Evolutionary conservation across 2,329 filamentous ascomycete species (phyloP).

Genomic region (Cercospora sp.): DNA sequence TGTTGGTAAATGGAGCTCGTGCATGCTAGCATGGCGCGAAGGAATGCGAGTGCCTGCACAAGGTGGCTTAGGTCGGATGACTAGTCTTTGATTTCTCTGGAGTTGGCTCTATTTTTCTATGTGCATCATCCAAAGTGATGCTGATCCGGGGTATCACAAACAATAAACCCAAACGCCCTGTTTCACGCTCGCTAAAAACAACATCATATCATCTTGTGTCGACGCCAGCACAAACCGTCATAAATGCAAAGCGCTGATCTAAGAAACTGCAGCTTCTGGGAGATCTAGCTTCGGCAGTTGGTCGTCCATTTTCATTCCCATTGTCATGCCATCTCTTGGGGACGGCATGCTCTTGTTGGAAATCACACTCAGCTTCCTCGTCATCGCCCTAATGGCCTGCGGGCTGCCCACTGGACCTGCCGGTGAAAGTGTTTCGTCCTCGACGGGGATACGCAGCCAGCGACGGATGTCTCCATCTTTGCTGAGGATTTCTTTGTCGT

Average conservation of each 20-base stretch:
- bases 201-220: background rate
- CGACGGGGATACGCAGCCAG: conserved; percentile 33
- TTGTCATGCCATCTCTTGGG: conserved; percentile 33
- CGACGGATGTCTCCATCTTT: conserved; percentile 27
- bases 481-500: conserved; percentile 44
- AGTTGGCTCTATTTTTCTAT: background rate
- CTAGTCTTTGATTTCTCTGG: background rate
- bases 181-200: background rate
- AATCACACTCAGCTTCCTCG: conserved; percentile 29
- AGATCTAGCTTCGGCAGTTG: conserved; percentile 21
- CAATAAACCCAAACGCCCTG: background rate
- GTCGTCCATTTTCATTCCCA: conserved; percentile 30
- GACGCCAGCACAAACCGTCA: background rate
- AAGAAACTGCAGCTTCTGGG: conserved; percentile 18
- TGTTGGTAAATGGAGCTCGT: background rate
- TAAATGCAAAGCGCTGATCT: background rate
- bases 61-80: background rate
- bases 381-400: conserved; percentile 24
- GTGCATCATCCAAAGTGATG: background rate
- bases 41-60: conserved; percentile 1
- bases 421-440: conserved; percentile 24
- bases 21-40: background rate
- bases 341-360: conserved; percentile 26
- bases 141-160: conserved; percentile 12
- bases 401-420: conserved; percentile 17